Conservation (phyloP, 1,284 basidiomycete species). For the Trichosporon sp. region DNA sequence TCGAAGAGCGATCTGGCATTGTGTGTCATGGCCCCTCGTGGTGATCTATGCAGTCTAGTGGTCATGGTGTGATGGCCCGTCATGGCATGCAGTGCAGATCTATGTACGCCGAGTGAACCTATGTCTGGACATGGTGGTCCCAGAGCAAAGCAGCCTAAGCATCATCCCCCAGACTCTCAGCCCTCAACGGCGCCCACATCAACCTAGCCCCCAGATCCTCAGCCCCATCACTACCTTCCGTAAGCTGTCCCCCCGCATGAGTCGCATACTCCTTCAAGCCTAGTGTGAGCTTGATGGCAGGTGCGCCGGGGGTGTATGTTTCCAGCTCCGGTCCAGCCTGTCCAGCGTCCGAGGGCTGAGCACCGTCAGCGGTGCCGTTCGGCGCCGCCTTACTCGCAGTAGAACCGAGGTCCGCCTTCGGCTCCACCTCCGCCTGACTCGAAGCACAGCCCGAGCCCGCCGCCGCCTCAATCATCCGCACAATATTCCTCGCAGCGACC, state of each 20-base stretch:
- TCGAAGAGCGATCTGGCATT: too few relatives aligned
- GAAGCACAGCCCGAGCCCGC: neutral
- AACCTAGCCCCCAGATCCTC: conserved; percentile 52
- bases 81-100: too few relatives aligned
- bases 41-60: too few relatives aligned
- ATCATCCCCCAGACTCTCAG: conserved; percentile 8
- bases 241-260: conserved; percentile 52
- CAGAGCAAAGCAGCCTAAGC: conserved; percentile 3
- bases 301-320: conserved; percentile 55
- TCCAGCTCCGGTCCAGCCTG: too few relatives aligned
- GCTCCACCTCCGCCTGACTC: too few relatives aligned
- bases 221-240: conserved; percentile 49
- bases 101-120: too few relatives aligned
- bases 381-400: neutral
- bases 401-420: neutral
- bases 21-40: too few relatives aligned
- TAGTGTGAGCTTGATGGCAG: conserved; percentile 65
- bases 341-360: too few relatives aligned
- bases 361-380: conserved; percentile 27
- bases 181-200: conserved; percentile 48
- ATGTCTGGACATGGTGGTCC: neutral
- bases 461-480: conserved; percentile 32
- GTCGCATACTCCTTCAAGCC: conserved; percentile 55
- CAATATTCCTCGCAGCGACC: conserved; percentile 46
- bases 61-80: too few relatives aligned